These are phyloP conservation scores for Fusarium fujikuroi DNA, from an alignment of 2,329 filamentous ascomycete species.

Conservation along the genomic window DNA sequence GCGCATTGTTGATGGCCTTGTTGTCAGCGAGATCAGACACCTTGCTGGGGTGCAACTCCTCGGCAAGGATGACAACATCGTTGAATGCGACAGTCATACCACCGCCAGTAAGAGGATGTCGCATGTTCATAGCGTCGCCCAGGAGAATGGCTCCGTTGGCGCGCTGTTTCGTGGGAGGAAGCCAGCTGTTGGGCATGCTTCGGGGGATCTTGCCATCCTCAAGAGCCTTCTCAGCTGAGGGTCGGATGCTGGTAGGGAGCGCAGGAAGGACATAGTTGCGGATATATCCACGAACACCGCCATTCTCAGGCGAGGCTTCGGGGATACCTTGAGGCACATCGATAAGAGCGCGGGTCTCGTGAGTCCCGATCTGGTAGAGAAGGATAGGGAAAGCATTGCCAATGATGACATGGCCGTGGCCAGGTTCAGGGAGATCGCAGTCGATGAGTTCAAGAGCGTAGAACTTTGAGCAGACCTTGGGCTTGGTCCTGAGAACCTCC, in stretches of 20 bases:
- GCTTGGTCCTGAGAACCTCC: conserved; percentile 75
- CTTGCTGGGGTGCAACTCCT: conserved; percentile 74
- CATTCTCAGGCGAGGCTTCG: conserved; percentile 76
- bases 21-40: conserved; percentile 78
- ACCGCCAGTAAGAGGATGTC: conserved; percentile 95
- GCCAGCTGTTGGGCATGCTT: conserved; percentile 95
- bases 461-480: conserved; percentile 95
- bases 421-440: conserved; percentile 77
- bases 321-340: conserved; percentile 85
- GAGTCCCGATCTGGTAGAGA: conserved; percentile 95
- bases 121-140: conserved; percentile 98
- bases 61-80: conserved; percentile 82
- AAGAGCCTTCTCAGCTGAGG: conserved; percentile 79
- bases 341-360: conserved; percentile 89
- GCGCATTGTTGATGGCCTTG: conserved; percentile 71
- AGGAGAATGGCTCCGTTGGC: conserved; percentile 77
- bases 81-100: conserved; percentile 99
- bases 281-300: conserved; percentile 88
- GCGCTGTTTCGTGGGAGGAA: conserved; percentile 76
- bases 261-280: conserved; percentile 81
- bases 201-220: conserved; percentile 79
- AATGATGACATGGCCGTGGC: conserved; percentile 89
- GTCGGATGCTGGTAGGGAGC: conserved; percentile 76
- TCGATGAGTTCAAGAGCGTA: conserved; percentile 94
- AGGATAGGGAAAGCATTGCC: conserved; percentile 81